Conservation (phyloP, 1,284 basidiomycete genomes). For the Trichosporon ovoides region DNA sequence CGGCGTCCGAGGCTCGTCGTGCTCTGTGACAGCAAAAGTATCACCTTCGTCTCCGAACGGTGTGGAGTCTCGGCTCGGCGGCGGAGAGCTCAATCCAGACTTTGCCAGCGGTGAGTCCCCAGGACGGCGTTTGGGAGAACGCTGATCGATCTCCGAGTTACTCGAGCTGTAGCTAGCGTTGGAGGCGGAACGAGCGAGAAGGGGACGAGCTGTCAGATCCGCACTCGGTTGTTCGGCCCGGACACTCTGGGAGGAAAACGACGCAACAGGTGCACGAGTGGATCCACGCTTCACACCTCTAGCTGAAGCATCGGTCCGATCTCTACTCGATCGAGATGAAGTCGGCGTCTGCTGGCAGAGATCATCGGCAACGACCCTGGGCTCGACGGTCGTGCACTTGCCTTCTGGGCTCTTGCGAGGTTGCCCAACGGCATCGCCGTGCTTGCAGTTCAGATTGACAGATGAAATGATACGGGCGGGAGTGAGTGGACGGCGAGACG, state of each 20-base stretch:
- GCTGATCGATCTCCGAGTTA: constrained; percentile 20
- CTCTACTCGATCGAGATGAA: not conserved
- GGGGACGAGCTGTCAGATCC: not conserved
- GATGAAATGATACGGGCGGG: not conserved
- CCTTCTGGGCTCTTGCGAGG: constrained; percentile 31
- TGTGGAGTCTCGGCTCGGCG: constrained; percentile 23
- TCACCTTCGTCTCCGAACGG: constrained; percentile 5
- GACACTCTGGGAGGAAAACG: not conserved
- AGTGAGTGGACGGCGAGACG: not conserved
- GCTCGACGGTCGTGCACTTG: not conserved
- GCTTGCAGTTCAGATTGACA: constrained; percentile 12
- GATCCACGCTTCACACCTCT: constrained; percentile 27
- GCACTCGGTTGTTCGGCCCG: not conserved
- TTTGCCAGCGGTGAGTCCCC: constrained; percentile 13
- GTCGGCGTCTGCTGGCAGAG: not conserved
- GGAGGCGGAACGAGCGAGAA: constrained; percentile 15
- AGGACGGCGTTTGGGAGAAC: constrained; percentile 18
- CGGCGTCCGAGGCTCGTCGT: constrained; percentile 7
- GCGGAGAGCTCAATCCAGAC: constrained; percentile 25
- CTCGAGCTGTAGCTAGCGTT: constrained; percentile 19
- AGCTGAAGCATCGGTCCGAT: constrained; percentile 5
- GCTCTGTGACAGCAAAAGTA: constrained; percentile 14
- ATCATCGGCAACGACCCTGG: constrained; percentile 8
- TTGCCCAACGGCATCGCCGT: constrained; percentile 39
- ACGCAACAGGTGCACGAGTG: constrained; percentile 13